Base-by-base conservation (phyloP, 345 rosid genomes). In the Populus deltoides region DNA sequence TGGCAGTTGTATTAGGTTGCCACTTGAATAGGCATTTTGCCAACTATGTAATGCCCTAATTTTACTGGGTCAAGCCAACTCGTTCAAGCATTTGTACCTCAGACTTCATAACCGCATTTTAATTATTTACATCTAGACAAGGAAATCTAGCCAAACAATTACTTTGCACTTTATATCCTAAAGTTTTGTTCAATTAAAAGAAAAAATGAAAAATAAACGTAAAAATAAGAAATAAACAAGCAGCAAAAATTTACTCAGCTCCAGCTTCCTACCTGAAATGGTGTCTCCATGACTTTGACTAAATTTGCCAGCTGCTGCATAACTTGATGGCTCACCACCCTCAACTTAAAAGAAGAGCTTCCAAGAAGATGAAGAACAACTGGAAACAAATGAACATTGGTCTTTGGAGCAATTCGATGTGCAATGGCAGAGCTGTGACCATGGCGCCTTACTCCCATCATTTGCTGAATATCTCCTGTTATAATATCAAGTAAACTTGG, bases 351-450 rank as follows among this genome's bases (percentile, higher is more conserved):
- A 76, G 88, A 86, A 43, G 90, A 87, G 83, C 93, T 93, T 62
- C 92, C 93, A 27, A 93, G 98, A 77, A 96, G 97, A 82, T 93
- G 95, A 84, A 96, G 97, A 80, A 93, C 87, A 66, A 93, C 92
- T 4, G 97, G 93, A 83, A 96, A 91, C 78, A 90, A 77, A 80
- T 93, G 92, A 76, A 83, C 79, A 76, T 82, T 92, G 67, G 89
- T 89, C 89, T 89, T 96, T 69, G 90, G 78, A 81, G 90, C 82
- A 76, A 86, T 84, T 75, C 99, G 91, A 76, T 82, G 89, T 53
- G 82, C 82, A 53, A 89, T 85, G n/a, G 89, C 79, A 77, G 98
- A 79, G 68, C 87, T 83, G 67, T 86, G 94, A 43, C 93, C 98
- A 41, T 90, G 92, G 69, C 98, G 91, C 84, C 91, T 91, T 80